Evolutionary conservation across 2,329 filamentous ascomycete species (phyloP).

Genomic region (Dothidotthia symphoricarpi): DNA sequence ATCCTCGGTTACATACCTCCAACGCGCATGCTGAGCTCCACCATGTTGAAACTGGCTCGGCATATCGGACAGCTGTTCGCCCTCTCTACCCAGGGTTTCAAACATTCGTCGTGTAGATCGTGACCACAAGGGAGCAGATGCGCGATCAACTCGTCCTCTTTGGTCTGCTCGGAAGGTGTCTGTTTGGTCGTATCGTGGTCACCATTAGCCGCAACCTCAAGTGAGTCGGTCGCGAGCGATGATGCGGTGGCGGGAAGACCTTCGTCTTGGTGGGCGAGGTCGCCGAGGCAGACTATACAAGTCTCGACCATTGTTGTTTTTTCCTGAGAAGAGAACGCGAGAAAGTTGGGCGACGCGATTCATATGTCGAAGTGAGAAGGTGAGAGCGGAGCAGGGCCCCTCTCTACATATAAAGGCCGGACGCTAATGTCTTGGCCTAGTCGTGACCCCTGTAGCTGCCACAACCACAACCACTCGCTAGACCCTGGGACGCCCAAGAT

Average conservation of each 20-base stretch:
- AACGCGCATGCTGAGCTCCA: constrained; percentile 76
- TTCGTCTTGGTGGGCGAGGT: constrained; percentile 60
- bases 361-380: constrained; percentile 37
- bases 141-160: constrained; percentile 56
- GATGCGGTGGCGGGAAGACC: constrained; percentile 30
- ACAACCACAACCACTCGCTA: constrained; percentile 22
- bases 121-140: constrained; percentile 78
- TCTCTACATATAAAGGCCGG: constrained; percentile 14
- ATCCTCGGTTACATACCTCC: constrained; percentile 61
- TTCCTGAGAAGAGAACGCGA: constrained; percentile 19
- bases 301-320: constrained; percentile 59
- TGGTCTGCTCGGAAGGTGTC: constrained; percentile 29
- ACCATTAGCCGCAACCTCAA: constrained; percentile 28
- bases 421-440: constrained; percentile 15
- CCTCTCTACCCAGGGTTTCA: constrained; percentile 92
- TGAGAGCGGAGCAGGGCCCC: constrained; percentile 29
- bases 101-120: constrained; percentile 85
- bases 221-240: constrained; percentile 26
- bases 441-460: constrained; percentile 20
- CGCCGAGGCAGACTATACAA: constrained; percentile 70
- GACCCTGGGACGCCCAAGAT: constrained; percentile 20
- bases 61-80: constrained; percentile 98
- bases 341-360: constrained; percentile 28
- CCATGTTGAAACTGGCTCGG: constrained; percentile 83
- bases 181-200: constrained; percentile 16